Base-by-base conservation (phyloP, 768 basidiomycete species). In the Guyanaporus albipodus region DNA sequence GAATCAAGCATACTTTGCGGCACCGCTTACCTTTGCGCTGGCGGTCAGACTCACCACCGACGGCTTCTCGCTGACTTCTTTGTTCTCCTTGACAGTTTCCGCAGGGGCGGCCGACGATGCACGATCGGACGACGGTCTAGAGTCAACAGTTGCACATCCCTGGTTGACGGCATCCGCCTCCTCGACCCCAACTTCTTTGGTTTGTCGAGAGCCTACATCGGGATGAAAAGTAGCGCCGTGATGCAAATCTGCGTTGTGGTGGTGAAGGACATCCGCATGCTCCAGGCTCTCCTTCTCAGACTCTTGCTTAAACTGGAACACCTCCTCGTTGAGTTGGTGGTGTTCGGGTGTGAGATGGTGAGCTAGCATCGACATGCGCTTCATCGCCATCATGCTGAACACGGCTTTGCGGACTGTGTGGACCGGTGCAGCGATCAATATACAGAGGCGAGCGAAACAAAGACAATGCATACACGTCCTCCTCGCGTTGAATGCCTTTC, bases 401-500 rank as follows among this genome's bases (percentile, higher is more conserved):
- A 90, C 87, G 3, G 90, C 91, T 63, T 87, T 89, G 55, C 85
- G 85, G 90, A 91, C 91, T 92, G 62, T 19, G 41, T 28, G 49
- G 15, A 52, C 33, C 27, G 32, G 41, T 46, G 5, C 4, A 14
- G 28, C 39, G 31, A 33, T 48, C 42, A 55, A 15, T 18, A 46
- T 40, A 35, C 37, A 22, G 22, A 21, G 34, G 4, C 14, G 28
- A 28, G 38, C 9, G n/a, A 38, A 36, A 31, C 37, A 21, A 21
- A 33, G 42, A 52, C 12, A 33, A 34, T 15, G 75, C 87, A 44
- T 60, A 91, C 90, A 95, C 15, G 89, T 81, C 68, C 78, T 80
- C 72, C 79, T 88, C 26, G 91, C 92, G 62, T 96, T 82, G 71
- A 96, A 93, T 24, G 82, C 85, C 68, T 81, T 88, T 75, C 84